phyloP scores from a whole-genome alignment of 148 eudicot species.

The Pharnaceum exiguum region DNA sequence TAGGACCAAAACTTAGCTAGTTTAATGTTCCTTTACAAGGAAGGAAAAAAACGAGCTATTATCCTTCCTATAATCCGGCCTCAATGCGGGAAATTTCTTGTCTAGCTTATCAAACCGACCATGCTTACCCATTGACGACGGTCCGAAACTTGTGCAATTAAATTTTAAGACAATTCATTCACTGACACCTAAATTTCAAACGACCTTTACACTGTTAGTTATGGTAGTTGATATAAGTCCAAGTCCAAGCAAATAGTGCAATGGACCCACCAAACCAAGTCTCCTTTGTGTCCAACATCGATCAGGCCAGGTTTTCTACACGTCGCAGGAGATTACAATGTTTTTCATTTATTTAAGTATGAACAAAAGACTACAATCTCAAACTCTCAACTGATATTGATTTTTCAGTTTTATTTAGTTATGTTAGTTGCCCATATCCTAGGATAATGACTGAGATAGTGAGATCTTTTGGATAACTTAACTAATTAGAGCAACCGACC shows the following conservation, averaged over 20 bases:
- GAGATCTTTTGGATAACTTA: constrained; percentile 1
- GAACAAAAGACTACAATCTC: too few relatives aligned
- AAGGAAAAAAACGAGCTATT: too few relatives aligned
- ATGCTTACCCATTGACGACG: constrained; percentile 13
- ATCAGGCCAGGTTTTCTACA: background rate
- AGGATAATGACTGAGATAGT: constrained; percentile 6
- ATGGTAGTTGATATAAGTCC: constrained; percentile 14
- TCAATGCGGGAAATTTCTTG: background rate
- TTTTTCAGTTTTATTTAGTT: constrained; percentile 13
- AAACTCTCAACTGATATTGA: too few relatives aligned
- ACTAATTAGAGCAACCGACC: constrained; percentile 12
- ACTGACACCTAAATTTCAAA: background rate
- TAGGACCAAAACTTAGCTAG: too few relatives aligned
- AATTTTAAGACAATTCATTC: background rate
- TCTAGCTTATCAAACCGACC: constrained; percentile 13
- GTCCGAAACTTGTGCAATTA: constrained; percentile 10
- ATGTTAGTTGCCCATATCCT: constrained; percentile 23
- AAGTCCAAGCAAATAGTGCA: background rate
- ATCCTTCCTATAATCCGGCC: background rate
- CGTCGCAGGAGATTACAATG: background rate
- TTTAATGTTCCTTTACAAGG: too few relatives aligned
- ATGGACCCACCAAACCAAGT: constrained; percentile 1
- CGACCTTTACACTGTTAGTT: constrained; percentile 8
- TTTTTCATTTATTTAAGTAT: background rate
- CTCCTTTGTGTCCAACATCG: constrained; percentile 4